Base-by-base conservation (phyloP, 1,284 basidiomycete species). In the Inonotus obliquus region DNA sequence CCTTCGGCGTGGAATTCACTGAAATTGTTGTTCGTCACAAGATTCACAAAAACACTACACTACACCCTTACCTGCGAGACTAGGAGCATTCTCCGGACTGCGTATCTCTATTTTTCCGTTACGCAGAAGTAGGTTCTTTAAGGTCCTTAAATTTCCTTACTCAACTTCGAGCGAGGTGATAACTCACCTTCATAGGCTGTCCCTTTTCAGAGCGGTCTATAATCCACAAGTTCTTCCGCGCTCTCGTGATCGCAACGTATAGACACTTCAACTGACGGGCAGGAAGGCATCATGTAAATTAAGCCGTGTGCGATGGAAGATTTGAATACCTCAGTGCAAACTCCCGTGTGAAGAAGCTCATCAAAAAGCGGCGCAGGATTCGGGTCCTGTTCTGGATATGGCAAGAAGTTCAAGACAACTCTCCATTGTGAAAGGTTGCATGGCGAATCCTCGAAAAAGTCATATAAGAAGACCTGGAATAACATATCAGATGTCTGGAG, bases 191-290 rank as follows among this genome's bases (percentile, higher is more conserved):
- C 81, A 89, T 82, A 0, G 86, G 79, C 54, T 81, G 79, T 6
- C 79, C 77, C 55, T 77, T 82, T 3, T 76, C 73, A 1, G 85
- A 88, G 35, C 75, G 75, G 69, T 89, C 88, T 6, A 80, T 79
- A 10, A 89, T 83, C 84, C 86, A 87, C 1, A 89, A 69, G 52
- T 85, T 85, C 64, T 83, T 84, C 38, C 85, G 76, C 1, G 87
- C 86, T 48, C 88, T 71, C 0, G 88, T 90, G 44, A 89, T 78
- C 0, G 86, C 87, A 3, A 90, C 87, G 60, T 90, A 89, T 0
- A 90, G 71, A 57, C 78, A 79, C 66, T 89, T 88, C 29, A 89
- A 71, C 85, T 88, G 59, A 37, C n/a, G 47, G n/a, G n/a, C n/a
- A n/a, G n/a, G n/a, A n/a, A n/a, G 27, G 41, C 32, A 51, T 17